These are phyloP conservation scores for Fraxinus velutina DNA, from an alignment of 305 asterid species.

Conservation along the genomic window DNA sequence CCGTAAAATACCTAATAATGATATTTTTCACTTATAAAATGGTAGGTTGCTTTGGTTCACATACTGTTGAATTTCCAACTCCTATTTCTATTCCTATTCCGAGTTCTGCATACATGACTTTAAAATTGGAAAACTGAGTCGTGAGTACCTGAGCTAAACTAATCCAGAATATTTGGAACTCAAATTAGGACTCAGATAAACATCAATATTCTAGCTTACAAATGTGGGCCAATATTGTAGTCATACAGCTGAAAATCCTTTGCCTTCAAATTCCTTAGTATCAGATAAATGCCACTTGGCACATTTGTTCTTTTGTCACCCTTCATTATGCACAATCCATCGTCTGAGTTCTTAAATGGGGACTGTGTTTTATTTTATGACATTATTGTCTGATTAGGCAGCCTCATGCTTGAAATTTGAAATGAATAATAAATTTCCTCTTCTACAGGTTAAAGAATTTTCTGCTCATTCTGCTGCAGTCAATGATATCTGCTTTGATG, in stretches of 20 bases:
- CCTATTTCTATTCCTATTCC: neutral
- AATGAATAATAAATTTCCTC: slow-evolving; percentile 27
- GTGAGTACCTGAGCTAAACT: neutral
- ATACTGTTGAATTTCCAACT: neutral
- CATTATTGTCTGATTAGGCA: slow-evolving; percentile 13
- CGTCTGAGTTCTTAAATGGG: neutral
- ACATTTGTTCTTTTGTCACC: neutral
- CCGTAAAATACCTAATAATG: neutral
- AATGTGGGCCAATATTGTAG: neutral
- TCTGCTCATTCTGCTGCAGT: slow-evolving; percentile 82
- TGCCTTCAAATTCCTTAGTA: neutral
- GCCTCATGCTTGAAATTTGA: slow-evolving; percentile 13
- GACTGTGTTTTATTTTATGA: slow-evolving; percentile 15
- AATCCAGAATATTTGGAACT: slow-evolving; percentile 7
- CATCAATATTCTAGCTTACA: neutral
- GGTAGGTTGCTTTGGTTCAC: neutral
- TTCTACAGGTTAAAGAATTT: slow-evolving; percentile 78
- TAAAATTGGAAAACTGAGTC: neutral
- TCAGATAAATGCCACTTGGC: neutral
- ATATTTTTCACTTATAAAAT: neutral
- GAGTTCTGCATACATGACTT: neutral
- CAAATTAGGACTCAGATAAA: neutral
- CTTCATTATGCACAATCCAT: slow-evolving; percentile 8
- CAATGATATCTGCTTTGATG: slow-evolving; percentile 86
- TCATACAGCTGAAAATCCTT: neutral